Conservation (phyloP, 768 basidiomycete species). For the Calocera viscosa region DNA sequence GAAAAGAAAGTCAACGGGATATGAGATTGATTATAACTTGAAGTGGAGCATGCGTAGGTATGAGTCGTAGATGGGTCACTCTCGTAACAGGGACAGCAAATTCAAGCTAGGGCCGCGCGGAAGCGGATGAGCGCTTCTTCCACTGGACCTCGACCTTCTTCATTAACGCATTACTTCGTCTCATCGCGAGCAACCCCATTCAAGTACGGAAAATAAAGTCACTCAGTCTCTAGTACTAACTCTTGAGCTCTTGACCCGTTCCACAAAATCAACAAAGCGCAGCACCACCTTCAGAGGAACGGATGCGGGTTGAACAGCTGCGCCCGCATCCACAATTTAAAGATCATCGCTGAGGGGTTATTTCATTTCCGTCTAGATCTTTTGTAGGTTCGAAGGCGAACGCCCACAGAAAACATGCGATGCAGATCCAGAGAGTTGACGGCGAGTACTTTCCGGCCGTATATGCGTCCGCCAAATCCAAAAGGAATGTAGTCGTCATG, state of each 20-base stretch:
- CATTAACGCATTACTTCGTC: background rate
- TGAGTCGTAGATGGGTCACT: background rate
- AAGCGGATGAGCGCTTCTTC: background rate
- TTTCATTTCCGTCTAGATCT: background rate
- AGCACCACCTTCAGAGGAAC: background rate
- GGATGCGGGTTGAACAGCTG: background rate
- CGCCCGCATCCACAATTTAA: background rate
- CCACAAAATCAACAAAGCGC: background rate
- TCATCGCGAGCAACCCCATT: too few relatives aligned
- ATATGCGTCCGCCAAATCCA: conserved; percentile 12
- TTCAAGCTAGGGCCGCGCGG: background rate
- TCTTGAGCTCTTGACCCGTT: background rate
- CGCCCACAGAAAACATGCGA: conserved; percentile 13
- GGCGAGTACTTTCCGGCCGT: conserved; percentile 5
- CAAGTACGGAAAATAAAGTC: too few relatives aligned
- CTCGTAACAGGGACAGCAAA: background rate
- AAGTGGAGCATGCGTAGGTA: background rate
- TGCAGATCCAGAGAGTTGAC: conserved; percentile 9
- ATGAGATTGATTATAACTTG: background rate
- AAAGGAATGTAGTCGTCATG: conserved; percentile 5
- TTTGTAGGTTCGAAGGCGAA: conserved; percentile 9
- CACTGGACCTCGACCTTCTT: background rate
- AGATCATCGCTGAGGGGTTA: background rate
- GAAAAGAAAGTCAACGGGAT: background rate
- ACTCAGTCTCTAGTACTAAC: background rate